These are phyloP conservation scores for Podaxis rugospora DNA, from an alignment of 768 basidiomycete genomes.

Conservation along the genomic window DNA sequence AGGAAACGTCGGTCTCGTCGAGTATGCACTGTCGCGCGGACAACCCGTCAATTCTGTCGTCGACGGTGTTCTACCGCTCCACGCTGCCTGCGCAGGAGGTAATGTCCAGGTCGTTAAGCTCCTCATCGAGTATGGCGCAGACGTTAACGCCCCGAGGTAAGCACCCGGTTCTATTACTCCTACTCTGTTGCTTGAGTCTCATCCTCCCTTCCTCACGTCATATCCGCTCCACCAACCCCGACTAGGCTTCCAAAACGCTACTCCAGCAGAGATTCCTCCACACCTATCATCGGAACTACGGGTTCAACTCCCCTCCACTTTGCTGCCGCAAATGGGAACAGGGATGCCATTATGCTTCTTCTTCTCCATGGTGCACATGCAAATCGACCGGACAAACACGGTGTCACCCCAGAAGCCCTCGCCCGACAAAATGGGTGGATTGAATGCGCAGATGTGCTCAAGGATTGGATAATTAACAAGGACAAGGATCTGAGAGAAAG, in stretches of 20 bases:
- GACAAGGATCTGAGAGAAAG: constrained; percentile 59
- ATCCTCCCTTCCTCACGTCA: constrained; percentile 10
- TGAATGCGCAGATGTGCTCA: constrained; percentile 70
- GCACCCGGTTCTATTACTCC: constrained; percentile 19
- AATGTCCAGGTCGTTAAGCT: constrained; percentile 84
- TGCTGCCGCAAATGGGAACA: constrained; percentile 93
- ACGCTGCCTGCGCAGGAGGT: constrained; percentile 91
- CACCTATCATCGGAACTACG: constrained; percentile 74
- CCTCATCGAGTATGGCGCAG: constrained; percentile 91
- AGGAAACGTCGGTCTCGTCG: constrained; percentile 89
- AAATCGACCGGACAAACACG: constrained; percentile 84
- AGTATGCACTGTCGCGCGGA: constrained; percentile 89
- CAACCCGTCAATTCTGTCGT: constrained; percentile 96
- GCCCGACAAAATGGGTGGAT: constrained; percentile 79
- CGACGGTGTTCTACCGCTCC: constrained; percentile 94
- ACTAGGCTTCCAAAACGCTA: constrained; percentile 69
- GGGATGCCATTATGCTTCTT: constrained; percentile 68
- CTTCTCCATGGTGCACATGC: constrained; percentile 83
- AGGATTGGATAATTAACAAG: constrained; percentile 61
- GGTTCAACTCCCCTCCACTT: constrained; percentile 96
- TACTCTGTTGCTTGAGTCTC: constrained; percentile 3
- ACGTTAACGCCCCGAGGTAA: constrained; percentile 93
- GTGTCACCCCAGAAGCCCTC: constrained; percentile 80
- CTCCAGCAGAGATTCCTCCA: constrained; percentile 57
- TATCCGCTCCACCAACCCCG: constrained; percentile 14